phyloP scores from a whole-genome alignment of 2,329 filamentous ascomycete species.

The Amauroascus verrucosus region DNA sequence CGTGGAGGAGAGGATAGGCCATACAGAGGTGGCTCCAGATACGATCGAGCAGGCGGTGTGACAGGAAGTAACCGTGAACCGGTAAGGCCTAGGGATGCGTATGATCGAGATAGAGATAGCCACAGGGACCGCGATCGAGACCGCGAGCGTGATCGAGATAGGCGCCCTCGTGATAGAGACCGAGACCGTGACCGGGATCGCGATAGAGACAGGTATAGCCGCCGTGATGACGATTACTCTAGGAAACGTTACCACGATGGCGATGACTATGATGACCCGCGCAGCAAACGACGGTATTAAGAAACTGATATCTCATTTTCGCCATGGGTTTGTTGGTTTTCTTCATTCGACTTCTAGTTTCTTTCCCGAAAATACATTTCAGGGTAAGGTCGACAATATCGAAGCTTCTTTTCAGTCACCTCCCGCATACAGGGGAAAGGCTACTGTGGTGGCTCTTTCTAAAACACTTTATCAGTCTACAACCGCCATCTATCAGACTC shows the following conservation, averaged over 20 bases:
- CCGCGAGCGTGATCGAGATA: conserved; percentile 41
- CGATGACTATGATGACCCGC: conserved; percentile 66
- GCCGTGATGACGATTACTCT: conserved; percentile 45
- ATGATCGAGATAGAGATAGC: conserved; percentile 41
- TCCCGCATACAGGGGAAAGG: neutral
- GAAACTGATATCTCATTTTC: conserved; percentile 13
- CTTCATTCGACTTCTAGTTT: conserved; percentile 26
- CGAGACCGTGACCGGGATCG: conserved; percentile 37
- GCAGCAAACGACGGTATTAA: conserved; percentile 52
- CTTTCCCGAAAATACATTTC: conserved; percentile 22
- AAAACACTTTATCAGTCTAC: neutral
- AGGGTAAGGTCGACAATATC: conserved; percentile 27
- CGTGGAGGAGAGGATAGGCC: conserved; percentile 51
- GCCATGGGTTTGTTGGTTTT: conserved; percentile 35
- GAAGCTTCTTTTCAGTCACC: neutral
- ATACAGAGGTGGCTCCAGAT: conserved; percentile 38
- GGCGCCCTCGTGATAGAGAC: conserved; percentile 40
- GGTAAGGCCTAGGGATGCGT: conserved; percentile 57
- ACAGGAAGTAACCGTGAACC: conserved; percentile 78
- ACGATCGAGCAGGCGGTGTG: conserved; percentile 41
- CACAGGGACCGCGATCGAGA: conserved; percentile 48
- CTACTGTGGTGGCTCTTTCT: neutral
- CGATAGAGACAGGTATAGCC: conserved; percentile 38
- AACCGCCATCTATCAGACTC: neutral
- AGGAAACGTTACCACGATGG: conserved; percentile 65